Base-by-base conservation (phyloP, 495 filamentous ascomycete genomes). In the Lentithecium fluviatile region DNA sequence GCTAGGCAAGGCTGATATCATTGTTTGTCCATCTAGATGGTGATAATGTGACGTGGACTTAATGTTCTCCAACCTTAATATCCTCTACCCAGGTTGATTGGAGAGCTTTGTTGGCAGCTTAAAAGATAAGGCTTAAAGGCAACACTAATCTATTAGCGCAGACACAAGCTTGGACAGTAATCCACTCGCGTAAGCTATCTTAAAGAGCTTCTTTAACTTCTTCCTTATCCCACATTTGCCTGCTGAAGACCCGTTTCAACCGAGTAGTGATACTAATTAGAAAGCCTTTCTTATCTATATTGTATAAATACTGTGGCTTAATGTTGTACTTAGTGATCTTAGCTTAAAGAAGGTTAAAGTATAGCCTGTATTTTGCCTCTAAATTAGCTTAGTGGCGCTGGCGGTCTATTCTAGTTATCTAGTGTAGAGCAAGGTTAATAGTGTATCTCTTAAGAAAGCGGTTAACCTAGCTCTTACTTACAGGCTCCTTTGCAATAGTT, bases 241-340 rank as follows among this genome's bases (percentile, higher is more conserved):
- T 50, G 45, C 26, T 62, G 13, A 53, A 21, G 45, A 49, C 19
- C 42, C 45, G 48, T 40, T 49, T 45, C 24, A 1, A 26, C 11
- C 24, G 45, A 6, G 26, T 38, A 70, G 69, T 49, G 62, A 66
- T 38, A 69, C n/a, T n/a, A n/a, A n/a, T n/a, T n/a, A n/a, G n/a
- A n/a, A n/a, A n/a, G n/a, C n/a, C n/a, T n/a, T n/a, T 70, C 46
- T 70, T 56, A 55, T 70, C 67, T 29, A 70, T 58, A 42, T 68
- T 70, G 52, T 68, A 68, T 34, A 51, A 58, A 29, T 68, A 47
- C 19, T 49, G 8, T 21, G 61, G 49, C 26, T 58, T n/a, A 36
- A 63, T 52, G 23, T 52, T 51, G 37, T 68, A 70, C 46, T 70
- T 19, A 11, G 64, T 32, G 24, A 67, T 63, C 48, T 63, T 67